These are phyloP conservation scores for Closterium sp. DNA, from an alignment of 139 green algal genomes.

Conservation along the genomic window DNA sequence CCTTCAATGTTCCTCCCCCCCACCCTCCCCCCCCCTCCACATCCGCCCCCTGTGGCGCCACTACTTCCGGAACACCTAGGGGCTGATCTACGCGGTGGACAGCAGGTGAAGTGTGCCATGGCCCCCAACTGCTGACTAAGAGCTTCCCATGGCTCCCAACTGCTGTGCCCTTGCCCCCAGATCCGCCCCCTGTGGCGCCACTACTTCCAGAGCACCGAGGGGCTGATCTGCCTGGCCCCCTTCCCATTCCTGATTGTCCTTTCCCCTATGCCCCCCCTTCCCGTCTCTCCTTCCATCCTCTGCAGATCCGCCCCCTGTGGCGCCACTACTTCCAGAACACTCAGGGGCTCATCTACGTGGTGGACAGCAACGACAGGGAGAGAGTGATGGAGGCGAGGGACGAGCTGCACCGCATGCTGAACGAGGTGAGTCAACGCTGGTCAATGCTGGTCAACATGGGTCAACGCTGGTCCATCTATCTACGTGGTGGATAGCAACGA, in stretches of 20 bases:
- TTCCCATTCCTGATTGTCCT: neutral
- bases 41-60: neutral
- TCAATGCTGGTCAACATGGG: neutral
- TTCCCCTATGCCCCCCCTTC: neutral
- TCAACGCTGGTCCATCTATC: constrained; percentile 82
- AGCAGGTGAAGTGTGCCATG: no score
- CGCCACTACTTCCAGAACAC: constrained; percentile 99
- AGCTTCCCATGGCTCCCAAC: no score
- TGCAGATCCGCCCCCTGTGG: constrained; percentile 83
- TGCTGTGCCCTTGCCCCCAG: constrained; percentile 65
- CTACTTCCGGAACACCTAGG: neutral
- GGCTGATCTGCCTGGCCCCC: no score
- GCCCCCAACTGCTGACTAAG: no score
- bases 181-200: constrained; percentile 88
- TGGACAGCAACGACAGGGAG: constrained; percentile 95
- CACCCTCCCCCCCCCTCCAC: no score
- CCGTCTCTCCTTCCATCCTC: neutral
- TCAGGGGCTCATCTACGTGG: constrained; percentile 98
- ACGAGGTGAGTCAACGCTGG: constrained; percentile 69
- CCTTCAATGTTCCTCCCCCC: no score
- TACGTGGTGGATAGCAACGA: constrained; percentile 99
- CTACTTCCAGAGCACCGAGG: constrained; percentile 67
- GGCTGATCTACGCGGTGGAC: no score
- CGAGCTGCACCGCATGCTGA: constrained; percentile 98
- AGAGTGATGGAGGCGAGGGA: constrained; percentile 92